Conservation (phyloP, 208 protist species). For the Crithidia sp. region DNA sequence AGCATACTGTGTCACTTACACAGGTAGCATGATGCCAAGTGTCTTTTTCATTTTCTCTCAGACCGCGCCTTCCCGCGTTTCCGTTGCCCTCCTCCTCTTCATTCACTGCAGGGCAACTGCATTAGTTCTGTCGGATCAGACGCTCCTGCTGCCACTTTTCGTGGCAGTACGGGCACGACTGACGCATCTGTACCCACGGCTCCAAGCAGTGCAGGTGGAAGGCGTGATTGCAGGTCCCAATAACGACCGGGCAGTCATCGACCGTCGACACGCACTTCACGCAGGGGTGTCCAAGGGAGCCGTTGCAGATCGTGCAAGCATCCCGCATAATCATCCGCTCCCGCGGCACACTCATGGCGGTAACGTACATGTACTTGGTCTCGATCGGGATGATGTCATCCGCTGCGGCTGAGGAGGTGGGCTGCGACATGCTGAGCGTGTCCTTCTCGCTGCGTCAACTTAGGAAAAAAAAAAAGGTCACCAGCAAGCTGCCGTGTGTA, state of each 20-base stretch:
- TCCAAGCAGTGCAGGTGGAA: constrained; percentile 60
- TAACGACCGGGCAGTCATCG: constrained; percentile 35
- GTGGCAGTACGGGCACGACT: constrained; percentile 33
- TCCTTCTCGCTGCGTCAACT: neutral
- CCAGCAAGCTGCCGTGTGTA: too few species aligned
- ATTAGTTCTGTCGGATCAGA: neutral
- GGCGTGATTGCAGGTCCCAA: constrained; percentile 49
- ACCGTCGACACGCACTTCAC: constrained; percentile 28
- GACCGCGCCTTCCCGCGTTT: too few species aligned
- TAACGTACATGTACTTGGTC: constrained; percentile 39
- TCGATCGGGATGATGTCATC: constrained; percentile 40
- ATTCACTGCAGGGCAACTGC: too few species aligned
- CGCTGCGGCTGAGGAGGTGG: neutral
- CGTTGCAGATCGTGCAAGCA: constrained; percentile 39
- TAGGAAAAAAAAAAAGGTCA: too few species aligned
- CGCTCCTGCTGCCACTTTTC: constrained; percentile 28
- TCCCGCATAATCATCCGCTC: constrained; percentile 32
- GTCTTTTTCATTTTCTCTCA: too few species aligned
- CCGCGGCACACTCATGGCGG: constrained; percentile 23
- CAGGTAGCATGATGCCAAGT: too few species aligned
- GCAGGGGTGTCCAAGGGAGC: constrained; percentile 22
- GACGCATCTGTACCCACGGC: constrained; percentile 36
- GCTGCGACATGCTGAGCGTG: constrained; percentile 1
- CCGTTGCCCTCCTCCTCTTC: too few species aligned
- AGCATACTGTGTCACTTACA: too few species aligned